Evolutionary conservation across 1,139 yeast genomes (phyloP), one percentile per base, ranked within the genome.

Genomic region (Saccharomyces hybrid): DNA sequence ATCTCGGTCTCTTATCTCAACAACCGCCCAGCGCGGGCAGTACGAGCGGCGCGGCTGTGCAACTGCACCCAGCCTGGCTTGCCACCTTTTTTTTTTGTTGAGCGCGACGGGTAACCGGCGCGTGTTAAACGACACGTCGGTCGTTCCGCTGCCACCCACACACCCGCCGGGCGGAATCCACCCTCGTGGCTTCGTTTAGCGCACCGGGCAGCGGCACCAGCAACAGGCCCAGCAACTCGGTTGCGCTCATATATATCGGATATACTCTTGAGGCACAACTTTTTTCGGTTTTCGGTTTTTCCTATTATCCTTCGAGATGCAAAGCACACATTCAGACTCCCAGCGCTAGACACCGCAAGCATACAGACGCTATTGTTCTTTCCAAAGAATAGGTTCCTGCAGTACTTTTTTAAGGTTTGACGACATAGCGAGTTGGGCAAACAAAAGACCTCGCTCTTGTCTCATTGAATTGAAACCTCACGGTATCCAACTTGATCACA

Each of bases 261-360:
- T 38, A 38, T 38, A 38, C 44, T 38, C 44, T 38, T 38, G 44
- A 38, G 44, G 44, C 44, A 38, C 44, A 38, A 38, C 6, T 38
- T 38, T 38, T 38, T 38, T 38, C 44, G 44, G 44, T 38, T 38
- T 38, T 38, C 44, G 44, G 44, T 38, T 38, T 38, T 38, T 38
- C 19, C 44, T 38, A 38, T 38, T 38, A 38, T 38, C 19, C 44
- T 16, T 38, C 44, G 44, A 38, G 44, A 38, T 38, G 44, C 44
- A 38, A 38, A 38, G 24, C 24, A 38, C 44, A 38, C 44, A 38
- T 16, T 16, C 21, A 38, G 24, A 38, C 44, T 16, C 24, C 16
- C 44, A 38, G 24, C 44, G 12, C 44, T 16, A 38, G 44, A 38
- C 16, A 38, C 44, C 44, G 44, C 44, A 38, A 38, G 44, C 24